phyloP scores from a whole-genome alignment of 768 basidiomycete genomes.

The Lentinus tigrinus region DNA sequence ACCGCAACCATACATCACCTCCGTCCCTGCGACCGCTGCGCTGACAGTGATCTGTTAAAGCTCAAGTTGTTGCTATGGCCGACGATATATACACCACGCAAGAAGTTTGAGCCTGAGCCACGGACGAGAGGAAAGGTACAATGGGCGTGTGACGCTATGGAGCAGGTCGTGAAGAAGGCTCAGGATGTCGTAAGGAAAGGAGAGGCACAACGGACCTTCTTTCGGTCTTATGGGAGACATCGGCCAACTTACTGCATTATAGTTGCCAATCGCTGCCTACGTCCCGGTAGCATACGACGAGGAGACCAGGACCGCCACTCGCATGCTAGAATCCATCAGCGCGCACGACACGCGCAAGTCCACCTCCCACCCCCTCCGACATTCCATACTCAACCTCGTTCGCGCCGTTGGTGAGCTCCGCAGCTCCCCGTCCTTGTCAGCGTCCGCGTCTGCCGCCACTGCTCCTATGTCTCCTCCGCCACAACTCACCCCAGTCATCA shows the following conservation, averaged over 20 bases:
- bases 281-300: constrained; percentile 56
- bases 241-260: not conserved
- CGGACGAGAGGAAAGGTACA: constrained; percentile 66
- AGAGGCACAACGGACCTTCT: constrained; percentile 47
- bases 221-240: not conserved
- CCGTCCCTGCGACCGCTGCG: constrained; percentile 68
- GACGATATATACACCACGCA: constrained; percentile 66
- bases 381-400: constrained; percentile 79
- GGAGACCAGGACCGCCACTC: constrained; percentile 14
- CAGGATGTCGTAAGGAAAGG: constrained; percentile 42
- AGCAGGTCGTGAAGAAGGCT: constrained; percentile 50
- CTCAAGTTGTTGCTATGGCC: constrained; percentile 85
- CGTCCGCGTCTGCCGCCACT: not conserved
- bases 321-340: constrained; percentile 38
- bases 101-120: constrained; percentile 61
- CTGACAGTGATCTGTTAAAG: constrained; percentile 57
- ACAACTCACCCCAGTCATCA: not conserved
- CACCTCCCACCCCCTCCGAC: constrained; percentile 75
- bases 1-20: constrained; percentile 49
- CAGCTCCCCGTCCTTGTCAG: constrained; percentile 23
- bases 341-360: constrained; percentile 73
- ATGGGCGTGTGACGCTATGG: constrained; percentile 78
- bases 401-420: constrained; percentile 62
- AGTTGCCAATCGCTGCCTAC: constrained; percentile 78
- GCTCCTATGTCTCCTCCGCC: not conserved